Evolutionary conservation across 495 filamentous ascomycete species (phyloP).

Genomic region (Pyronema omphalodes): DNA sequence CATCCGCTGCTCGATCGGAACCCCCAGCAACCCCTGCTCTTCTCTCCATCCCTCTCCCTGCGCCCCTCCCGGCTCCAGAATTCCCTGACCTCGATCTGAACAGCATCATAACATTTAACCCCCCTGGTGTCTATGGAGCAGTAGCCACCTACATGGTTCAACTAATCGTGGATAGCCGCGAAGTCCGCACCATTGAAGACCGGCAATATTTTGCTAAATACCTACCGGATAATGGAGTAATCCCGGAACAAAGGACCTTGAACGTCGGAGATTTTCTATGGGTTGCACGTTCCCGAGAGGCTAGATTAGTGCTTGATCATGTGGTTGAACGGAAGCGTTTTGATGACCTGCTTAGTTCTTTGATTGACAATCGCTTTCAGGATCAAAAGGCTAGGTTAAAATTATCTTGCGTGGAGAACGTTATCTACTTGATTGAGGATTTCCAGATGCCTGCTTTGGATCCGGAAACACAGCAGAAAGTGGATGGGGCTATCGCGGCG

Average conservation of each 20-base stretch:
- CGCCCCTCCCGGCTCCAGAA: neutral
- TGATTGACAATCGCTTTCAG: slow-evolving; percentile 68
- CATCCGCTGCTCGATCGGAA: neutral
- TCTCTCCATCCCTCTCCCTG: neutral
- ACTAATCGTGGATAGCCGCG: slow-evolving; percentile 57
- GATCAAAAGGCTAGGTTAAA: slow-evolving; percentile 72
- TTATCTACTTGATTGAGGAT: slow-evolving; percentile 70
- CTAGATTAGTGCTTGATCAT: slow-evolving; percentile 65
- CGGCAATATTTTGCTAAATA: slow-evolving; percentile 62
- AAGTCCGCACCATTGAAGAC: slow-evolving; percentile 58
- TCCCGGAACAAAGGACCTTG: slow-evolving; percentile 44
- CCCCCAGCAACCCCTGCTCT: neutral
- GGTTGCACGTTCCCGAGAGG: slow-evolving; percentile 52
- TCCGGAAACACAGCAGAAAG: slow-evolving; percentile 32
- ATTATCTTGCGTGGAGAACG: slow-evolving; percentile 51
- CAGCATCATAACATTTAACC: neutral
- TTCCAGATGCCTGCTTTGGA: slow-evolving; percentile 23
- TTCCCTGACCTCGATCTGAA: neutral
- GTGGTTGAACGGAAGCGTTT: slow-evolving; percentile 70
- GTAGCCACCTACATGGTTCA: slow-evolving; percentile 53
- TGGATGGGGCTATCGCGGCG: slow-evolving; percentile 55
- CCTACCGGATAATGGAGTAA: slow-evolving; percentile 46
- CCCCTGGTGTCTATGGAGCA: slow-evolving; percentile 5
- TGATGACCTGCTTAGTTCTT: slow-evolving; percentile 60
- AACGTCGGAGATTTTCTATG: slow-evolving; percentile 64